Evolutionary conservation across 2,329 filamentous ascomycete genomes (phyloP), one percentile per base, ranked within the genome.

Genomic region (Triangularia verruculosa): DNA sequence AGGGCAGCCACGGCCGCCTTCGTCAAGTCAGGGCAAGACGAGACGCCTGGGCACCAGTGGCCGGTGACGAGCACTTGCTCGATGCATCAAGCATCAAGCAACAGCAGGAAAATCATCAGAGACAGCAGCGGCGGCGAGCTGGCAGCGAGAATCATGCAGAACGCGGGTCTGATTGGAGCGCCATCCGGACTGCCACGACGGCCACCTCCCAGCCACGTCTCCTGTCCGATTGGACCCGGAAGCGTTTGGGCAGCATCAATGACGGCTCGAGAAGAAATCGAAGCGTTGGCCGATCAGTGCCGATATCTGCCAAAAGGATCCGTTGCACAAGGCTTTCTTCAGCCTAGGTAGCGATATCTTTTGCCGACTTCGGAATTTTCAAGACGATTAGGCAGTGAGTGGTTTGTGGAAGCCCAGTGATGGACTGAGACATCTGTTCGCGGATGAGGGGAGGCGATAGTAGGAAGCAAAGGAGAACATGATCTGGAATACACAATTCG

Each of bases 231-330:
- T 66, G 64, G 64, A 62, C 61, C 47, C 53, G 56, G 24, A 34
- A 52, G 34, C 43, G 62, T 67, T 47, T 62, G 64, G 66, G 62
- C 62, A 66, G n/a, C 64, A 62, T 64, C 62, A 60, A 60, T 62
- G 59, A 67, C 57, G 63, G 62, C 61, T 53, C 43, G 57, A 59
- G 12, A 39, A 59, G 34, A 43, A 28, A 59, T 13, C n/a, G n/a
- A 22, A 47, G 39, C 39, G 39, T 47, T 47, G 39, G 17, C 39
- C 39, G 39, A 47, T 47, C 39, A 47, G n/a, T 17, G 39, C 52
- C 25, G 22, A 59, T 43, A 32, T 27, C 27, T 24, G 39, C 56
- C 17, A 54, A 25, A 57, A 60, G 39, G 27, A 53, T 27, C 39
- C 15, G 59, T 60, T 34, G 43, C 43, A 61, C 61, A 58, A 34